Percentiles rank a stretch among this genome's conserved stretches.
phyloP scores from a whole-genome alignment of 345 rosid genomes.

The Moricandia arvensis region DNA sequence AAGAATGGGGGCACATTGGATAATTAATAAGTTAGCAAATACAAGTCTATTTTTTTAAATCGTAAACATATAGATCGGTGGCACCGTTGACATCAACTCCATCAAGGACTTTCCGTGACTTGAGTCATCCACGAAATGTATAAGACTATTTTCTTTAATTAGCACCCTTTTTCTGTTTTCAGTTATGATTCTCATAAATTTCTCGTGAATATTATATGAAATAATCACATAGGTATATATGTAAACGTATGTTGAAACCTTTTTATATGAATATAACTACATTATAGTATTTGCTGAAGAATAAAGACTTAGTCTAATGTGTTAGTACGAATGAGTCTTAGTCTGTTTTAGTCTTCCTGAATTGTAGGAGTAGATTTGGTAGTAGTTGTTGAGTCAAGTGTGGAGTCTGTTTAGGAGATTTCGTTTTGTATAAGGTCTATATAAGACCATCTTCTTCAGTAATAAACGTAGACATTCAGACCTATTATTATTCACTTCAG shows the following conservation, averaged over 20 bases:
- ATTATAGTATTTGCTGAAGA: too few relatives aligned
- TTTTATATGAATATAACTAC: not conserved
- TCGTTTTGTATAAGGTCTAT: too few relatives aligned
- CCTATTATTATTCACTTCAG: too few relatives aligned
- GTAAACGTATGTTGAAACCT: not conserved
- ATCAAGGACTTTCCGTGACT: slow-evolving; percentile 21
- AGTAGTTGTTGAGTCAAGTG: too few relatives aligned
- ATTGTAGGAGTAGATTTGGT: too few relatives aligned
- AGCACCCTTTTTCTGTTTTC: not conserved
- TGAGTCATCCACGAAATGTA: not conserved
- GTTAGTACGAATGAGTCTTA: too few relatives aligned
- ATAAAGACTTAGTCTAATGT: too few relatives aligned
- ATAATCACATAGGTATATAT: not conserved
- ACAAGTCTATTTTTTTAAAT: not conserved
- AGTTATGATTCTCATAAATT: not conserved
- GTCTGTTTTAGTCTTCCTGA: too few relatives aligned
- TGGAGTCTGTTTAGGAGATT: too few relatives aligned
- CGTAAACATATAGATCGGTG: not conserved
- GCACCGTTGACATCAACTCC: slow-evolving; percentile 15
- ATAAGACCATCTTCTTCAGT: too few relatives aligned
- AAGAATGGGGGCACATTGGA: not conserved
- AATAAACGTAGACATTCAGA: too few relatives aligned
- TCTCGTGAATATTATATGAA: not conserved
- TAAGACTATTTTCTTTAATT: not conserved
- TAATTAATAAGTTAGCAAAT: not conserved